Percentiles rank a stretch among this genome's conserved stretches.
Conservation (phyloP, 2,329 filamentous ascomycete species). For the Lizonia empirigonia region DNA sequence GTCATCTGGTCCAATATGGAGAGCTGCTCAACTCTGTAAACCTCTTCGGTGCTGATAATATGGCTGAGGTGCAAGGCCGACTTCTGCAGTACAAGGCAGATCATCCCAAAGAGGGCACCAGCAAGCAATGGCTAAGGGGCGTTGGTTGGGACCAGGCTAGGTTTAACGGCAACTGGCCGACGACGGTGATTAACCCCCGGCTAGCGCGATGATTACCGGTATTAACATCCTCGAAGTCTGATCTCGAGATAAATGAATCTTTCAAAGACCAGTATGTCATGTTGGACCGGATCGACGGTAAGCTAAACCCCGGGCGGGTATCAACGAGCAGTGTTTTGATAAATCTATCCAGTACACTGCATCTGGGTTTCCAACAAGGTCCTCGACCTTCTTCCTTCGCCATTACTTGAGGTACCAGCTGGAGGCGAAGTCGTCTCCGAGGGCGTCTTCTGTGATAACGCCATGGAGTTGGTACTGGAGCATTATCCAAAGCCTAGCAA, state of each 20-base stretch:
- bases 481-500: constrained; percentile 63
- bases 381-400: constrained; percentile 62
- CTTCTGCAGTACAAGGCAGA: constrained; percentile 58
- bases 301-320: background rate
- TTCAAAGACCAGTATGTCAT: constrained; percentile 67
- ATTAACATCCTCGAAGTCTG: constrained; percentile 50
- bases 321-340: background rate
- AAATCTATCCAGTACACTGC: constrained; percentile 61
- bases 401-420: constrained; percentile 55
- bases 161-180: constrained; percentile 67
- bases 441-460: constrained; percentile 76
- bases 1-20: constrained; percentile 69
- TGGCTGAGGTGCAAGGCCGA: constrained; percentile 60
- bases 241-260: constrained; percentile 59
- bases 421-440: constrained; percentile 70
- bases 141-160: constrained; percentile 73
- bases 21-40: constrained; percentile 71
- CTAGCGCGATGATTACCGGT: background rate
- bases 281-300: constrained; percentile 69
- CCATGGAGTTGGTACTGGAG: constrained; percentile 66
- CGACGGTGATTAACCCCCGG: background rate
- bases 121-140: constrained; percentile 67
- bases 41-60: constrained; percentile 63
- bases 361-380: constrained; percentile 71
- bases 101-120: constrained; percentile 60